A percentile compares a stretch with the other conserved stretches of the same genome.
phyloP scores from a whole-genome alignment of 2,329 filamentous ascomycete species.

The Fusarium sp. region DNA sequence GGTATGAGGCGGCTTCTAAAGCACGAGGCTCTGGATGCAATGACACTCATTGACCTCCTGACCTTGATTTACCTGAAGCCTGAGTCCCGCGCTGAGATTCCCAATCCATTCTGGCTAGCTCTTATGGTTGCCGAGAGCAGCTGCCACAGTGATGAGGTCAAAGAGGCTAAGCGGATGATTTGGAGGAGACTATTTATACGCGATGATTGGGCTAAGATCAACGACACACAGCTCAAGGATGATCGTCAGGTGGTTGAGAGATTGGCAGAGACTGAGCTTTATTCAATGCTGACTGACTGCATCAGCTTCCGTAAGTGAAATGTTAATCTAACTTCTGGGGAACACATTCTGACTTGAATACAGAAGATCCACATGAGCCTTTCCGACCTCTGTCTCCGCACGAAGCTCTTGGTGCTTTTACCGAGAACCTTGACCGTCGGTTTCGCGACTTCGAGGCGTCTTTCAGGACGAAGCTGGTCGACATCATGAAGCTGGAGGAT shows the following conservation, averaged over 20 bases:
- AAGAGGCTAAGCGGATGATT: constrained; percentile 69
- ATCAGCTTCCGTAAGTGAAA: constrained; percentile 68
- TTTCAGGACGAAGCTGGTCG: constrained; percentile 72
- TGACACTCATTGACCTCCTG: constrained; percentile 76
- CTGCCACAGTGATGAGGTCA: constrained; percentile 64
- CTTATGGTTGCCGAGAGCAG: constrained; percentile 68
- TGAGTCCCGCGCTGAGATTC: constrained; percentile 60
- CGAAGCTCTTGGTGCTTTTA: constrained; percentile 67
- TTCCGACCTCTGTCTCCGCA: constrained; percentile 60
- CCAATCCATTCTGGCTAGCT: constrained; percentile 78
- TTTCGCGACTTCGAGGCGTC: constrained; percentile 69
- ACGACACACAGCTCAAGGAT: constrained; percentile 78
- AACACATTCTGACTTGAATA: constrained; percentile 42
- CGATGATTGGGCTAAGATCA: constrained; percentile 85
- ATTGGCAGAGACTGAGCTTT: constrained; percentile 73
- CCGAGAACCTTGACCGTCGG: constrained; percentile 68
- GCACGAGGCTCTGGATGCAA: constrained; percentile 74
- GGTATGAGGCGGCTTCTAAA: constrained; percentile 75
- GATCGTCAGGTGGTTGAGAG: constrained; percentile 73
- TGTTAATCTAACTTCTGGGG: neutral
- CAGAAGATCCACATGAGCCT: constrained; percentile 54
- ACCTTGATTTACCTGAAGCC: constrained; percentile 72
- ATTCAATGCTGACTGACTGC: constrained; percentile 71
- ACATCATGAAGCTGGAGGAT: constrained; percentile 79
- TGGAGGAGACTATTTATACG: constrained; percentile 88